A percentile compares a stretch with the other conserved stretches of the same genome.
These are phyloP conservation scores for Naganishia onofrii DNA, from an alignment of 768 basidiomycete species.

Conservation along the genomic window DNA sequence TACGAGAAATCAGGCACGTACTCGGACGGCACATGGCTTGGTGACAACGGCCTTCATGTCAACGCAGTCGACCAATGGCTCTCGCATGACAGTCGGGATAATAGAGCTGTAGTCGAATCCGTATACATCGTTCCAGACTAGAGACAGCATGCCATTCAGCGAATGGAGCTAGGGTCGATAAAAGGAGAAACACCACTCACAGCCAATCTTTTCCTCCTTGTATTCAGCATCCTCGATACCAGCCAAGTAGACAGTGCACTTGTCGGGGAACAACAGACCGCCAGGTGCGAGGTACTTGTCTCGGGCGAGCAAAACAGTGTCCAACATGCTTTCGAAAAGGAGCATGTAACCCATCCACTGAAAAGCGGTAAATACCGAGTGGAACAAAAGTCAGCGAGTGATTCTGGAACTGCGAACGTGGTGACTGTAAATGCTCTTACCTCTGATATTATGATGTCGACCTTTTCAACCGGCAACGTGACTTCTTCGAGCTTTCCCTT, in stretches of 20 bases:
- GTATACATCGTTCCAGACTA: conserved; percentile 99
- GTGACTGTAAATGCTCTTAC: conserved; percentile 35
- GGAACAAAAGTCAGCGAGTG: too few species aligned
- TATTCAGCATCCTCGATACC: conserved; percentile 99
- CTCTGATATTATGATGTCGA: conserved; percentile 98
- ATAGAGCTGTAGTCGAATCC: conserved; percentile 99
- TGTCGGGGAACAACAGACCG: conserved; percentile 94
- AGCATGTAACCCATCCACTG: conserved; percentile 99
- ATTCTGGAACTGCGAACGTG: too few species aligned
- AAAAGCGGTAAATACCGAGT: too few species aligned
- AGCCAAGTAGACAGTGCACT: conserved; percentile 83
- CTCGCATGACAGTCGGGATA: conserved; percentile 93
- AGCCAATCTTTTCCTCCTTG: conserved; percentile 99
- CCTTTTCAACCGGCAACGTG: conserved; percentile 80
- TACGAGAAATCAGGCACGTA: conserved; percentile 44
- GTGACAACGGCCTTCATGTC: conserved; percentile 93
- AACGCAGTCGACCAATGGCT: conserved; percentile 98
- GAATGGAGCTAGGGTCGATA: not conserved
- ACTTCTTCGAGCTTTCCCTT: conserved; percentile 97
- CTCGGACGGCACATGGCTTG: conserved; percentile 85
- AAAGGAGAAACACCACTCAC: conserved; percentile 59
- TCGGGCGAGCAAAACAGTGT: conserved; percentile 92
- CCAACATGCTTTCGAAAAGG: conserved; percentile 98
- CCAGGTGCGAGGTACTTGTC: conserved; percentile 88
- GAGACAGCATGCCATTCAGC: conserved; percentile 26